phyloP scores from a whole-genome alignment of 1,284 basidiomycete species.

The Ceraceosorus guamensis region DNA sequence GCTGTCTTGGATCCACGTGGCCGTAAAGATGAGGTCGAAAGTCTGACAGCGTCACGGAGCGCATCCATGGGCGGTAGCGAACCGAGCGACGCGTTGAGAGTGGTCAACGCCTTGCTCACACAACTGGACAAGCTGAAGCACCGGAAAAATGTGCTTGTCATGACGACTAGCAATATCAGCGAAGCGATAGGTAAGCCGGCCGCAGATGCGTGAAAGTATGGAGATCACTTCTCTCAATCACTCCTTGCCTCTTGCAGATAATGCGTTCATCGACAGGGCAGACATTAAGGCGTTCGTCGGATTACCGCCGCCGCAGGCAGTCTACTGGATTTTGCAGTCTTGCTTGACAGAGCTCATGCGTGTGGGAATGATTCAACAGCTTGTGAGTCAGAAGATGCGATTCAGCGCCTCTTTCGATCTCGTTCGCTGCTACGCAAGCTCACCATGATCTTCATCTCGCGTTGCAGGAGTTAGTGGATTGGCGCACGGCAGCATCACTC shows the following conservation, averaged over 20 bases:
- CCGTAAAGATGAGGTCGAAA: constrained; percentile 74
- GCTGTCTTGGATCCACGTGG: too few relatives aligned
- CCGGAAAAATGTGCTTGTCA: constrained; percentile 83
- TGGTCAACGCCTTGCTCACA: constrained; percentile 93
- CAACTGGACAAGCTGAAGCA: constrained; percentile 93
- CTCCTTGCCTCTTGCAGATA: constrained; percentile 56
- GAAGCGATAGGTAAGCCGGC: constrained; percentile 73
- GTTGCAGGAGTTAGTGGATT: neutral
- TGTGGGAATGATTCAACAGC: constrained; percentile 59
- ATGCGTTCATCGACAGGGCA: constrained; percentile 90
- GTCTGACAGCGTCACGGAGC: constrained; percentile 81
- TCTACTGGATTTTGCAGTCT: constrained; percentile 85
- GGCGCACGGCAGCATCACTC: neutral
- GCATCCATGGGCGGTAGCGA: constrained; percentile 91
- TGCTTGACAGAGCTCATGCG: constrained; percentile 73
- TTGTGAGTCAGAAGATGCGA: neutral
- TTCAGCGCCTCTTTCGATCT: neutral
- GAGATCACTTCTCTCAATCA: neutral
- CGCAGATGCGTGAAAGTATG: too few relatives aligned
- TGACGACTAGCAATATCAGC: constrained; percentile 92
- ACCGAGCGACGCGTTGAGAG: constrained; percentile 87
- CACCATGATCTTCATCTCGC: neutral
- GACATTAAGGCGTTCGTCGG: constrained; percentile 94
- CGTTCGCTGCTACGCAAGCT: neutral
- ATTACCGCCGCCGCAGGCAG: constrained; percentile 75